phyloP scores from a whole-genome alignment of 176 grass and related monocot genomes.

The Triticum turgidum region DNA sequence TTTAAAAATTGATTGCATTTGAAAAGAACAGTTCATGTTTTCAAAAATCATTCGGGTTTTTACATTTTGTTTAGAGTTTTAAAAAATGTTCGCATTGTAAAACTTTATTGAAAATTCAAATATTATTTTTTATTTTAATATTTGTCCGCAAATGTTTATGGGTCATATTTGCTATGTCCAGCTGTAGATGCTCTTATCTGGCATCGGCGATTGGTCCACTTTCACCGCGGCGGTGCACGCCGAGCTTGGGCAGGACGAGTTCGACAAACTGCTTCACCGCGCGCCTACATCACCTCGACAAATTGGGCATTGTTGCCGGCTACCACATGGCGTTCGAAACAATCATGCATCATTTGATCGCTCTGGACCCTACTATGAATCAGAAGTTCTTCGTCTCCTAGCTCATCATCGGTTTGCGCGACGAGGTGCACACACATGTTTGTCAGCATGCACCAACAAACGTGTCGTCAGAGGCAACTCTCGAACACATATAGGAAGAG shows the following conservation, averaged over 20 bases:
- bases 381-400: not conserved
- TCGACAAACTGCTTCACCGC: no score
- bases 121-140: no score
- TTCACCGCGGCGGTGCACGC: not conserved
- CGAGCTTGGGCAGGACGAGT: not conserved
- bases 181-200: no score
- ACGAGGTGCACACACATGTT: not conserved
- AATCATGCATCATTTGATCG: not conserved
- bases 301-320: accelerated
- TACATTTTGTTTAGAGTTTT: no score
- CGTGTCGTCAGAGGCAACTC: not conserved
- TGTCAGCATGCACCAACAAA: not conserved
- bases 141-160: no score
- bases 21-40: no score
- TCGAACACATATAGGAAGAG: not conserved
- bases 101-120: no score
- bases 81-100: no score
- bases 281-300: not conserved
- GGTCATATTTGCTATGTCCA: no score
- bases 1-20: no score
- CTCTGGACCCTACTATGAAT: not conserved
- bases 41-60: no score
- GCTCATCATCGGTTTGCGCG: accelerated
- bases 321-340: not conserved
- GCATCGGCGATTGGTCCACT: no score